Conservation (phyloP, 2,329 filamentous ascomycete genomes). For the Ploettnerulaceae sp. region DNA sequence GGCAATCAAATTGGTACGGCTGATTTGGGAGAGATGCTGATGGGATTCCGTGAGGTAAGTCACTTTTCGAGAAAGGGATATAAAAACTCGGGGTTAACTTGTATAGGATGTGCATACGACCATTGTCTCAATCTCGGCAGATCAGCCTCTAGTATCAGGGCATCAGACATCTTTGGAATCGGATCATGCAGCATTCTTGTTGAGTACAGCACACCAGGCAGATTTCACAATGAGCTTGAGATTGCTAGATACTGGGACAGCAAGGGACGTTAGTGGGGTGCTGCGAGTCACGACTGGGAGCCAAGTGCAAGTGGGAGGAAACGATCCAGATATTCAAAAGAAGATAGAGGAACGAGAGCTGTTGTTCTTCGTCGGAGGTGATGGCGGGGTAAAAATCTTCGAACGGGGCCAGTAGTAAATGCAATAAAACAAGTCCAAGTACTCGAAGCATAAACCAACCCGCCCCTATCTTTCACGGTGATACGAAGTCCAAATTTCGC, state of each 20-base stretch:
- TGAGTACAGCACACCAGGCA: conserved; percentile 71
- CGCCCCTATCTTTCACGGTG: background rate
- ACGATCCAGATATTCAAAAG: conserved; percentile 31
- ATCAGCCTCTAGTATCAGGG: conserved; percentile 61
- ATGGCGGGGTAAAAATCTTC: conserved; percentile 79
- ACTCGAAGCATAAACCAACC: background rate
- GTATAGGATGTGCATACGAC: conserved; percentile 57
- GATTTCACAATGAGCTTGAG: conserved; percentile 66
- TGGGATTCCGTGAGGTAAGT: conserved; percentile 58
- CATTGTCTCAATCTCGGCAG: conserved; percentile 65
- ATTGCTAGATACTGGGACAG: conserved; percentile 79
- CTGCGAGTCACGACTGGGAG: conserved; percentile 65
- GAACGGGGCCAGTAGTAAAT: conserved; percentile 65
- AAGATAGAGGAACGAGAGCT: conserved; percentile 60
- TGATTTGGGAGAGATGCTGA: conserved; percentile 51
- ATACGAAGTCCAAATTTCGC: background rate
- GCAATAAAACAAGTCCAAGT: background rate
- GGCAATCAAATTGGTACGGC: conserved; percentile 42
- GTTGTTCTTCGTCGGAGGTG: conserved; percentile 74
- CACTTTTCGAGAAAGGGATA: background rate
- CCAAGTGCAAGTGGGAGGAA: conserved; percentile 27
- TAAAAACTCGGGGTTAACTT: background rate
- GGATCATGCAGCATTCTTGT: conserved; percentile 64
- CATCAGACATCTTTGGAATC: conserved; percentile 62
- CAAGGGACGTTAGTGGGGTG: conserved; percentile 86